A percentile compares a stretch with the other conserved stretches of the same genome.
Evolutionary conservation across 768 basidiomycete species (phyloP).

Genomic region (Pulveroboletus sp.): DNA sequence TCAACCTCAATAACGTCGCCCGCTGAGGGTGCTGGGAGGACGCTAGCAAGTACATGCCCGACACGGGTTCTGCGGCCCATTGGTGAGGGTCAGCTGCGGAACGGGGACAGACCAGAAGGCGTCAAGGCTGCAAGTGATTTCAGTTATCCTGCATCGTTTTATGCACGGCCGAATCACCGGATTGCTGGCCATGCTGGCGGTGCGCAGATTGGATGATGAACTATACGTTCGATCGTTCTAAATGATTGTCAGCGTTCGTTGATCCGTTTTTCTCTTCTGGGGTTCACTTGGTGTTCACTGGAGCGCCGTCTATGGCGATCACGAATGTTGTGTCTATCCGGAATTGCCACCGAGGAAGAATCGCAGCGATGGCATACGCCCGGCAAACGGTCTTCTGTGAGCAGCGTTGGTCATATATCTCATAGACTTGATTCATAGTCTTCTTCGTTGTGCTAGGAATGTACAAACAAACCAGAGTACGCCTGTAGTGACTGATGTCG

Average conservation of each 20-base stretch:
- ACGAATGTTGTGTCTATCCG: neutral
- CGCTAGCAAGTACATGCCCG: neutral
- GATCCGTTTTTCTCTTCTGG: slow-evolving; percentile 2
- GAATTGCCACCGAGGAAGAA: too few relatives aligned
- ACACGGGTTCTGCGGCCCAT: too few relatives aligned
- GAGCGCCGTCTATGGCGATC: neutral
- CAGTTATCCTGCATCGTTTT: neutral
- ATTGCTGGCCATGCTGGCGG: slow-evolving; percentile 1
- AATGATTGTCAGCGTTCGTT: neutral
- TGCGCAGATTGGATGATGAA: neutral
- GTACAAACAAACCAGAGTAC: too few relatives aligned
- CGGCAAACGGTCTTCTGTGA: too few relatives aligned
- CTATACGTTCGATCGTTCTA: neutral
- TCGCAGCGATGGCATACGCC: too few relatives aligned
- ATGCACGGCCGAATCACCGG: neutral
- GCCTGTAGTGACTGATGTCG: too few relatives aligned
- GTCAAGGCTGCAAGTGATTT: slow-evolving; percentile 1
- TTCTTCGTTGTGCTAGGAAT: too few relatives aligned
- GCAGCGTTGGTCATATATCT: too few relatives aligned
- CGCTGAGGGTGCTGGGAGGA: slow-evolving; percentile 4
- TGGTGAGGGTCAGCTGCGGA: too few relatives aligned
- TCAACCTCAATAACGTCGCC: neutral
- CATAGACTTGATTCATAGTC: too few relatives aligned
- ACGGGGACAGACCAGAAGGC: neutral
- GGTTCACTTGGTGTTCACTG: neutral